Conservation (phyloP, 31 red algal genomes). For the Bonnemaisonia californica region DNA sequence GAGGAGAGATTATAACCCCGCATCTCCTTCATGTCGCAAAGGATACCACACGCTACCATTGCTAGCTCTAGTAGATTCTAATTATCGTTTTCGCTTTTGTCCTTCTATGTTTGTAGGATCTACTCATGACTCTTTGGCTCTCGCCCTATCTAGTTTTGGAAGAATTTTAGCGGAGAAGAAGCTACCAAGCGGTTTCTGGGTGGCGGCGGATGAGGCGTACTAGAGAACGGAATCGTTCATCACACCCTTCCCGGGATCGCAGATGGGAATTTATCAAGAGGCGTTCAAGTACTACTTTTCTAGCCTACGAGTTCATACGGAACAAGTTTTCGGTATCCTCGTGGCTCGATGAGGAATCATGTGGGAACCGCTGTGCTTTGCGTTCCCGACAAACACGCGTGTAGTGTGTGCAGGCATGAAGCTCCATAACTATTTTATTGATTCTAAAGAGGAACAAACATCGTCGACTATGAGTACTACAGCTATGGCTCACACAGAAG, state of each 20-base stretch:
- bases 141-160: neutral
- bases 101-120: too few relatives aligned
- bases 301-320: neutral
- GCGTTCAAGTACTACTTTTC: slow-evolving; percentile 10
- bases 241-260: neutral
- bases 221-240: slow-evolving; percentile 10
- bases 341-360: neutral
- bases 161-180: neutral
- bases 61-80: neutral
- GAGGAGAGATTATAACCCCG: too few relatives aligned
- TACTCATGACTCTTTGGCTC: slow-evolving; percentile 9
- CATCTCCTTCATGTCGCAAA: neutral
- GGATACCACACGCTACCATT: neutral
- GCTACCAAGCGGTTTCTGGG: neutral
- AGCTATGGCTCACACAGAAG: too few relatives aligned
- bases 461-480: too few relatives aligned
- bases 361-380: too few relatives aligned
- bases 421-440: too few relatives aligned
- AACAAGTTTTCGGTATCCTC: slow-evolving; percentile 2
- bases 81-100: neutral
- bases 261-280: neutral
- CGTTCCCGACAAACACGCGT: too few relatives aligned
- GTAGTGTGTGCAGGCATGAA: too few relatives aligned
- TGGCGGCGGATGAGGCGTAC: slow-evolving; percentile 7
- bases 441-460: too few relatives aligned